Conservation (phyloP, 495 filamentous ascomycete species). For the Tuber borchii region DNA sequence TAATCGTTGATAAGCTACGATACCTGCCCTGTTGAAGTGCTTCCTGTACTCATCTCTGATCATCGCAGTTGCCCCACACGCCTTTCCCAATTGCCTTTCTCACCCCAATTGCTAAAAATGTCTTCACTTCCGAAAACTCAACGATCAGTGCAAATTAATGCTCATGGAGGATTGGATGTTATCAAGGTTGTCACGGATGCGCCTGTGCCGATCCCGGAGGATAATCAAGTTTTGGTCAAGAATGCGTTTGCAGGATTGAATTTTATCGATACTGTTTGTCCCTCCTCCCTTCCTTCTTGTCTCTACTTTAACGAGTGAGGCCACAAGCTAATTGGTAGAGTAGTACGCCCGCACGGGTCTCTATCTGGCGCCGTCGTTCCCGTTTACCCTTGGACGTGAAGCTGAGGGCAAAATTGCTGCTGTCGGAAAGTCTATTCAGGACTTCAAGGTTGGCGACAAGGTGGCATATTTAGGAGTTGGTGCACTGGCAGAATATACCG, state of each 20-base stretch:
- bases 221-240: constrained; percentile 72
- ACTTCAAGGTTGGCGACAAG: constrained; percentile 57
- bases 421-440: constrained; percentile 42
- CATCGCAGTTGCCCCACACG: neutral
- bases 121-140: constrained; percentile 34
- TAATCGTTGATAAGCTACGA: neutral
- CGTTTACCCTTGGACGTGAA: constrained; percentile 79
- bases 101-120: constrained; percentile 13
- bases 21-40: neutral
- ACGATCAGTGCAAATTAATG: constrained; percentile 50
- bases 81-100: neutral
- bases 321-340: neutral
- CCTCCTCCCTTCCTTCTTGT: neutral
- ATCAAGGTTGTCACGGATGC: constrained; percentile 67
- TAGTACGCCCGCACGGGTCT: constrained; percentile 83
- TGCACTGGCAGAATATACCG: constrained; percentile 74
- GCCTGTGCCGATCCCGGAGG: constrained; percentile 64
- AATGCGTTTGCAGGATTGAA: constrained; percentile 84
- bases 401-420: constrained; percentile 59
- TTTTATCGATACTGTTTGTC: constrained; percentile 63
- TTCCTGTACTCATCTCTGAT: too few relatives aligned
- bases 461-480: constrained; percentile 57
- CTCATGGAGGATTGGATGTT: constrained; percentile 72
- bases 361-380: constrained; percentile 63
- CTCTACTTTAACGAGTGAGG: constrained; percentile 5